Conservation (phyloP, 331 rosid genomes). For the Pyrus hybrid region DNA sequence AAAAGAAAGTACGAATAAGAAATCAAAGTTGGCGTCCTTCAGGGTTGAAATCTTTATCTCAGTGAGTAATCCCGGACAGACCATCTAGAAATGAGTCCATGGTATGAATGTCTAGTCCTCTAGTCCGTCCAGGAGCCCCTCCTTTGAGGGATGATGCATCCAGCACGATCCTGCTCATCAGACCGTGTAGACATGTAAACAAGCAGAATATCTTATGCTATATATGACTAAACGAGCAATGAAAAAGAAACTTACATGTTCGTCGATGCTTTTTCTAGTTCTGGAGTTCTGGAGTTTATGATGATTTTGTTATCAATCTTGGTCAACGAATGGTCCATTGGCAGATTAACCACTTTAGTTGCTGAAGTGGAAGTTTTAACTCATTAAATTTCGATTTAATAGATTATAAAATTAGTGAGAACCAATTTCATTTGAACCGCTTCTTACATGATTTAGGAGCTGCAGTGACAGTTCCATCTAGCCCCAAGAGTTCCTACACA, state of each 20-base stretch:
- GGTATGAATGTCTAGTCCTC: slow-evolving; percentile 61
- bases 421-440: neutral
- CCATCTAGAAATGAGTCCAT: slow-evolving; percentile 38
- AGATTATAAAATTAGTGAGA: neutral
- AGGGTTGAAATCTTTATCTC: slow-evolving; percentile 31
- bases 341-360: slow-evolving; percentile 42
- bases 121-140: slow-evolving; percentile 90
- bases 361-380: slow-evolving; percentile 23
- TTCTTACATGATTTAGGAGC: slow-evolving; percentile 45
- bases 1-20: neutral
- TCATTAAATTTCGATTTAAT: slow-evolving; percentile 7
- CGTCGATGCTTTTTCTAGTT: slow-evolving; percentile 37
- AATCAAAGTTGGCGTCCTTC: slow-evolving; percentile 30
- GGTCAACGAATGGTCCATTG: slow-evolving; percentile 41
- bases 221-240: neutral
- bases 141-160: slow-evolving; percentile 70
- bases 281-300: slow-evolving; percentile 40
- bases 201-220: neutral
- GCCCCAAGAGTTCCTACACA: slow-evolving; percentile 64
- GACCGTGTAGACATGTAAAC: neutral
- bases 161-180: slow-evolving; percentile 56
- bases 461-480: slow-evolving; percentile 31
- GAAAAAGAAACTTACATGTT: slow-evolving; percentile 47
- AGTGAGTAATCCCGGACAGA: slow-evolving; percentile 26
- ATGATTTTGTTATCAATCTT: slow-evolving; percentile 49